Percentiles rank a stretch among this genome's conserved stretches.
Evolutionary conservation across 225 moss, liverwort and hornwort genomes (phyloP).

Genomic region (Antitrichia curtipendula): DNA sequence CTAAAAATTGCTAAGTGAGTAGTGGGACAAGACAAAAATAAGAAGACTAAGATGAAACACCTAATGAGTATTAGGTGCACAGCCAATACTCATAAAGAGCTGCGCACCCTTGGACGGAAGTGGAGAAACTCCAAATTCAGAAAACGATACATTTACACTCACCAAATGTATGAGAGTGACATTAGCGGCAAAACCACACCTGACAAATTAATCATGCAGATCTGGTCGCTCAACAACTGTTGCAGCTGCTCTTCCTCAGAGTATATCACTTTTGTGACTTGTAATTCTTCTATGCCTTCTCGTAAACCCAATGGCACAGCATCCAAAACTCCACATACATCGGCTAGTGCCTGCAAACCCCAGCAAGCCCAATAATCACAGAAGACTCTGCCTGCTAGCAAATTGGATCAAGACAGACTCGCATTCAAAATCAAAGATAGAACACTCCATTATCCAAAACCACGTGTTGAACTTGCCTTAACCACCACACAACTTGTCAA

Average conservation of each 20-base stretch:
- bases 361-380: not conserved
- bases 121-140: not conserved
- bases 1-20: too few relatives aligned
- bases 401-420: not conserved
- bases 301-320: conserved; percentile 45
- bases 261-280: conserved; percentile 10
- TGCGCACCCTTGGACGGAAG: not conserved
- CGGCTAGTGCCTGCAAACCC: conserved; percentile 48
- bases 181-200: conserved; percentile 1
- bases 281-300: conserved; percentile 33
- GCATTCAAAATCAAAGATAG: not conserved
- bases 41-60: not conserved
- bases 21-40: not conserved
- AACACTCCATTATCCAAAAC: not conserved
- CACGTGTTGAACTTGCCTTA: conserved; percentile 28
- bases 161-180: not conserved
- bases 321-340: conserved; percentile 50
- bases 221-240: conserved; percentile 47
- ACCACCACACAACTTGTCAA: conserved; percentile 69
- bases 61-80: not conserved
- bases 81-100: not conserved
- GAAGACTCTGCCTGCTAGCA: not conserved
- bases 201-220: conserved; percentile 43
- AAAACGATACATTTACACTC: not conserved
- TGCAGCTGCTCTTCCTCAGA: conserved; percentile 52